A percentile compares a stretch with the other conserved stretches of the same genome.
Conservation (phyloP, 805 yeast genomes). For the Candida incommunis region DNA sequence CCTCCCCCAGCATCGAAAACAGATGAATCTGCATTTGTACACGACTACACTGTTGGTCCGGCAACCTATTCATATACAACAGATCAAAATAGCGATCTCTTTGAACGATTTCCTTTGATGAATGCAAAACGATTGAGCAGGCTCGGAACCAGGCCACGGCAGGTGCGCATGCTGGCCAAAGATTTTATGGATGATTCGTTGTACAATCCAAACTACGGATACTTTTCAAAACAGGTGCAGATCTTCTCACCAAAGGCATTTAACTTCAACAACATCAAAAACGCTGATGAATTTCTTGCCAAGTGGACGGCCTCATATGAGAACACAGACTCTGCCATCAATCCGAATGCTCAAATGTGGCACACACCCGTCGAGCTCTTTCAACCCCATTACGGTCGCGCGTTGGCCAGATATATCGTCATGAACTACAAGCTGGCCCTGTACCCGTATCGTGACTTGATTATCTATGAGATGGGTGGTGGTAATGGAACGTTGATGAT, state of each 20-base stretch:
- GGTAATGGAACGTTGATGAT: conserved; percentile 82
- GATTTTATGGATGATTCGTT: conserved; percentile 79
- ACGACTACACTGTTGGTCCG: conserved; percentile 22
- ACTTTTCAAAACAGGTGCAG: conserved; percentile 64
- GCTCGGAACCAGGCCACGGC: conserved; percentile 35
- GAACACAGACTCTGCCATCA: conserved; percentile 28
- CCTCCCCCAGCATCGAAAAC: not conserved
- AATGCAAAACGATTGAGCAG: conserved; percentile 23
- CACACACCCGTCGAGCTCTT: conserved; percentile 83
- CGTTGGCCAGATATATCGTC: conserved; percentile 66
- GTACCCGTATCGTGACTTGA: conserved; percentile 57
- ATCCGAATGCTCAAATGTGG: conserved; percentile 45
- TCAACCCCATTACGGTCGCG: conserved; percentile 72
- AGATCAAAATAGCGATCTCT: conserved; percentile 23
- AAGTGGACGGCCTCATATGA: conserved; percentile 51
- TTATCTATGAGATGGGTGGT: conserved; percentile 79
- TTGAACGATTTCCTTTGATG: conserved; percentile 31
- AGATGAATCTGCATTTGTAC: conserved; percentile 4
- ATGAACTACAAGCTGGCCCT: conserved; percentile 54
- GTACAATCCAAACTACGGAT: conserved; percentile 73
- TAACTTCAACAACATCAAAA: conserved; percentile 40
- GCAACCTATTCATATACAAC: conserved; percentile 21
- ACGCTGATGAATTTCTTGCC: conserved; percentile 56
- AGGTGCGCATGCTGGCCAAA: conserved; percentile 54
- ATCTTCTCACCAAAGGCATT: conserved; percentile 61